Evolutionary conservation across 768 basidiomycete genomes (phyloP), one percentile per base, ranked within the genome.

Genomic region (Udeniomyces megalosporus): DNA sequence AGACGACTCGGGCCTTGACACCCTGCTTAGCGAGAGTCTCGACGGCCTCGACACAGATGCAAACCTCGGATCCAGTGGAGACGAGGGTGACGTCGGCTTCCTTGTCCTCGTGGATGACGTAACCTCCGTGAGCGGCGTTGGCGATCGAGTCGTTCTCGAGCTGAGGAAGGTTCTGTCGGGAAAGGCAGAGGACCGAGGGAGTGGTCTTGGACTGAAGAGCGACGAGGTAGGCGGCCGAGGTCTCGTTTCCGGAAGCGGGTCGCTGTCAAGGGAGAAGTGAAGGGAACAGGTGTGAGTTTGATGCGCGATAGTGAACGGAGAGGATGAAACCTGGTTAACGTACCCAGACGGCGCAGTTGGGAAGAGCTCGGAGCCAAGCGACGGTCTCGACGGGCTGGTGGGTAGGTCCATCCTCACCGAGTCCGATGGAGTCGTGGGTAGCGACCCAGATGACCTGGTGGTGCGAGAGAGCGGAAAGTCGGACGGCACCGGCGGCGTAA

Each of bases 371-470:
- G 73, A 95, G 78, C 74, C 84, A 86, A 48, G 81, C 82, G 64
- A 80, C 85, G 32, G 88, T 89, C 76, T 95, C 91, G 54, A 95
- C 78, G 58, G 92, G 92, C 74, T 95, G 91, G 74, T 96, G 91
- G 35, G 91, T 96, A 54, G 92, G 92, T 29, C 92, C 91, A 68
- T 95, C 91, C 74, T 95, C 90, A 68, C 87, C 86, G 42, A 82
- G 83, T 62, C 65, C 53, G 32, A 49, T 60, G 56, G 57, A 60
- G 49, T 95, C 91, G 76, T 96, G 91, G 57, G 91, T 95, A 26
- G 88, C 90, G 68, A 96, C 84, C 86, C 90, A 90, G 75, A 96
- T 87, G 62, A 93, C 88, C 66, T 85, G 88, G 72, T 88, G 86
- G 69, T 81, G 81, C 69, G 84, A 88, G 59, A 95, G 81, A 53